Base-by-base conservation (phyloP, 768 basidiomycete genomes). In the Termitomyces sp. region DNA sequence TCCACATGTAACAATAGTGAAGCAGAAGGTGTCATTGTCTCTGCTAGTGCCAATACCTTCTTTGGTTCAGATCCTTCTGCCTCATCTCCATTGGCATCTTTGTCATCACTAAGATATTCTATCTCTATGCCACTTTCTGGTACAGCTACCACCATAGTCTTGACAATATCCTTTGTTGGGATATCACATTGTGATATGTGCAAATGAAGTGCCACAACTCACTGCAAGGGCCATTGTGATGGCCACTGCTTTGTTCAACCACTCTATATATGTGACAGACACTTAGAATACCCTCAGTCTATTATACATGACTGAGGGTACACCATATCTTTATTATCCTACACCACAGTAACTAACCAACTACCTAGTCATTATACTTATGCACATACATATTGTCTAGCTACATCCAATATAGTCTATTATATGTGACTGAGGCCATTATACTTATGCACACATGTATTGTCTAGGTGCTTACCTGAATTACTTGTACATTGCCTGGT, bases 1-100 rank as follows among this genome's bases (percentile, higher is more conserved):
- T 98, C 96, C 45, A 98, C 94, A 58, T 98, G 96, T 76, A 98
- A 98, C 76, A 94, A 96, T 80, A 96, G 96, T 79, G 96, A 98
- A 76, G 95, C 96, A 31, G 96, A 98, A 79, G 96, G 95, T 76
- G 91, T 98, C 53, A 95, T 98, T 69, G 98, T 98, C 76, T 95
- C 95, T 64, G 98, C 96, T 63, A 96, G 96, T 75, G 83, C 89
- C 78, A 98, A 98, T 82, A 94, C 93, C 60, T 98, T 98, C 87
- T 98, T 98, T 81, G 96, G 96, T 80, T 94, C 68, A 96, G 96
- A 61, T 91, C 94, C 49, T 98, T 98, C 89, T 98, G 96, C 77
- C 78, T 98, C 62, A 88, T 96, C 71, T 90, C 91, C 57, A 98
- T 98, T 69, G 96, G 96, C 70, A 89, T 94, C 70, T 98, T 98